These are phyloP conservation scores for Mentha longifolia DNA, from an alignment of 257 asterid genomes.

Conservation along the genomic window DNA sequence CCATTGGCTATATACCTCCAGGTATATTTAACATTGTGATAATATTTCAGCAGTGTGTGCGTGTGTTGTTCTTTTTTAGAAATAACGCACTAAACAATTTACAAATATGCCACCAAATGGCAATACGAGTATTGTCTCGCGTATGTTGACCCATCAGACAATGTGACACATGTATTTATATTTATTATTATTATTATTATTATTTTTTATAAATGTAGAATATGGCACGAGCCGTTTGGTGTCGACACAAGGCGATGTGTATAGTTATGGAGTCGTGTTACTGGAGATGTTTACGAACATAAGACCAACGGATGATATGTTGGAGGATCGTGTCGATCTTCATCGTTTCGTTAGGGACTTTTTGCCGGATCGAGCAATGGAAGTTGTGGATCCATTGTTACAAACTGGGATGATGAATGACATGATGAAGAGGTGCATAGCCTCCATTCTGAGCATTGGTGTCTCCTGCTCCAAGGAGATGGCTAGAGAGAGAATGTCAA, in stretches of 20 bases:
- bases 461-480: conserved; percentile 31
- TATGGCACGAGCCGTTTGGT: conserved; percentile 33
- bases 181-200: neutral
- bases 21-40: neutral
- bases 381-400: conserved; percentile 29
- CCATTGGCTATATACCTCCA: conserved; percentile 17
- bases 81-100: no score
- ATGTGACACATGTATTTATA: no score
- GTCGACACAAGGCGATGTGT: conserved; percentile 39
- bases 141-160: no score
- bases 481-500: conserved; percentile 30
- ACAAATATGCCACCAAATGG: no score
- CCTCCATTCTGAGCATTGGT: conserved; percentile 24
- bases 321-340: conserved; percentile 20
- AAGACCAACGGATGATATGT: conserved; percentile 40
- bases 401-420: neutral
- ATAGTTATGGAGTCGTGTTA: conserved; percentile 38
- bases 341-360: conserved; percentile 28
- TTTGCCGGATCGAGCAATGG: conserved; percentile 16
- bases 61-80: no score
- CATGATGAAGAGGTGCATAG: neutral
- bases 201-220: neutral
- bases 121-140: no score
- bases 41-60: no score
- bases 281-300: conserved; percentile 35